Conservation (phyloP, 179 eudicot species). For the Vitellaria paradoxa region DNA sequence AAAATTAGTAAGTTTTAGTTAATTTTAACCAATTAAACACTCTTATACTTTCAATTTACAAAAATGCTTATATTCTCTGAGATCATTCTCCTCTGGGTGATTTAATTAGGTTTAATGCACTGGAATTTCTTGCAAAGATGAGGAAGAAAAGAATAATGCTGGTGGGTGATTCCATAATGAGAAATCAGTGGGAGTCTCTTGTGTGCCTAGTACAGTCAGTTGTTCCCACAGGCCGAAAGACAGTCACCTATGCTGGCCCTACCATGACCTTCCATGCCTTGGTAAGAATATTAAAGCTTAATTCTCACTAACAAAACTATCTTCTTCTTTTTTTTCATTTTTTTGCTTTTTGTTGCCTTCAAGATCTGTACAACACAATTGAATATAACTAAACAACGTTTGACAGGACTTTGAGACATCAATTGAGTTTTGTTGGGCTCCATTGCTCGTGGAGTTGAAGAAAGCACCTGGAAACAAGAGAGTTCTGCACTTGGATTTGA, state of each 20-base stretch:
- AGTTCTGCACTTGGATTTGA: constrained; percentile 63
- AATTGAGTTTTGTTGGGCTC: constrained; percentile 87
- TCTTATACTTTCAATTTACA: background rate
- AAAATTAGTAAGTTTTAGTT: too few relatives aligned
- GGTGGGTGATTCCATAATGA: constrained; percentile 89
- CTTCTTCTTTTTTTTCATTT: background rate
- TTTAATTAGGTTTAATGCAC: constrained; percentile 60
- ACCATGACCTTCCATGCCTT: constrained; percentile 75
- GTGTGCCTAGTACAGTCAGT: constrained; percentile 81
- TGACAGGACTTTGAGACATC: constrained; percentile 65
- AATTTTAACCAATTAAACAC: too few relatives aligned
- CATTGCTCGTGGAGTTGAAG: constrained; percentile 66
- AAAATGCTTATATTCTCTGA: background rate
- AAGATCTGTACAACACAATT: background rate
- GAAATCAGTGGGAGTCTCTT: constrained; percentile 94
- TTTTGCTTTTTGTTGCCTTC: background rate
- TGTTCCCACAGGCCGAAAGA: constrained; percentile 56
- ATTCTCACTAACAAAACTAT: background rate
- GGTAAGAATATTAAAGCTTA: constrained; percentile 26
- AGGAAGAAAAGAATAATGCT: constrained; percentile 79
- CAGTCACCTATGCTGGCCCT: constrained; percentile 63
- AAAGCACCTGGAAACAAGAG: constrained; percentile 43
- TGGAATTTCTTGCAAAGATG: constrained; percentile 70
- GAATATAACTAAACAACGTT: background rate
- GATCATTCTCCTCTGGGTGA: background rate